Evolutionary conservation across 768 basidiomycete species (phyloP), one percentile per base, ranked within the genome.

Genomic region (Mycena rosella): DNA sequence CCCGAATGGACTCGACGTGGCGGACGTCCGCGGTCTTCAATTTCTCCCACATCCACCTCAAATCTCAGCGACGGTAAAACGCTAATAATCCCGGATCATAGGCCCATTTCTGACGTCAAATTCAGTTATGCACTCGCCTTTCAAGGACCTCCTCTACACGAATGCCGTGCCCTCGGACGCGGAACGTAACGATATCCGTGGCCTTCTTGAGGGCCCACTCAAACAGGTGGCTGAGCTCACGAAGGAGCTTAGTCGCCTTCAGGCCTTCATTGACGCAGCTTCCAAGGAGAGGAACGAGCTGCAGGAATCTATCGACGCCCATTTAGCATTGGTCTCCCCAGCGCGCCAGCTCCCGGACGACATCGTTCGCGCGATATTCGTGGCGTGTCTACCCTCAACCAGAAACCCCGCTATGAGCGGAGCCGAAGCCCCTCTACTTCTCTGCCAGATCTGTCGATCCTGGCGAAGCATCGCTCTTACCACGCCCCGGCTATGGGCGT

Each of bases 401-500:
- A 7, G 18, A 17, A 51, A 51, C 11, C 15, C 49, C 7, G 7
- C 27, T 17, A 30, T 51, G 5, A 27, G 15, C n/a, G 18, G 7
- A 5, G 34, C n/a, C 13, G 22, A 60, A 1, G 67, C 68, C 0
- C 75, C 75, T 7, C 32, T 78, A n/a, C 26, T 76, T 18, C 29
- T 76, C 11, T 61, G 66, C 14, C 52, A 65, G 13, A 57, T 78
- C 22, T 73, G 75, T 38, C 65, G 63, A 7, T 30, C 54, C 10
- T 78, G 75, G 77, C 68, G 75, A 26, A 69, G 64, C 17, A 63
- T 76, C 3, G 75, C 75, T 17, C 17, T 78, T 18, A 48, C 59
- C 8, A 73, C 66, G 9, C 77, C 75, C 11, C 63, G 73, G 27
- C 48, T 76, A 30, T 76, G 75, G 75, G 73, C 75, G 40, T 74